Evolutionary conservation across 2,329 filamentous ascomycete species (phyloP), one percentile per base, ranked within the genome.

Genomic region (Dactylellina parvicollis): DNA sequence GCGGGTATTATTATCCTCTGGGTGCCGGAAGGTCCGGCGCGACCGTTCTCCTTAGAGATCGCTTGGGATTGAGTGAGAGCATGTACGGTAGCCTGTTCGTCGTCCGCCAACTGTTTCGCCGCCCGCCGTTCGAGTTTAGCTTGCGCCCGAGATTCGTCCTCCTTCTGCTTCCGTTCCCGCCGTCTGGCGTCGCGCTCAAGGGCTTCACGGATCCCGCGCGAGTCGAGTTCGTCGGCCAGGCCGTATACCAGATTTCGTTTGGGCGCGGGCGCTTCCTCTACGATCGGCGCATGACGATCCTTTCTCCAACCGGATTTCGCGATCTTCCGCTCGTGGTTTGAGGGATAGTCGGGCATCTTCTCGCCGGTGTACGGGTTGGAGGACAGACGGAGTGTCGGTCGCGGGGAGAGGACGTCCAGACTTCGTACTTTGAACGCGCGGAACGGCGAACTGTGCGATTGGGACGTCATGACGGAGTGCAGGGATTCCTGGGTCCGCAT

Each of bases 141-240:
- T 76, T 90, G 87, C 22, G 89, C 81, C 75, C 85, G 87, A 74
- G 92, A 88, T 75, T 88, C 86, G 20, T 94, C 89, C 36, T 85
- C 85, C 66, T 86, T 83, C 59, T 85, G 86, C 81, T 91, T 93
- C 79, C 88, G 88, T 76, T 96, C 91, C 75, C 86, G 88, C 66
- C 95, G 86, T 77, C 93, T 87, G 76, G 89, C 86, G 78, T 99
- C 95, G 71, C 95, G 85, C 77, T 99, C 95, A 86, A 99, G 90
- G 28, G 98, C 84, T 79, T 96, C 91, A 69, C 94, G 87, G 38
- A 99, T 80, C 77, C 92, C 93, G 57, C 90, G 87, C 2, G 95
- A 90, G 81, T 92, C 92, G 61, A 99, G 84, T 70, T 91, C 90
- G 79, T 98, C 91, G 20, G 92, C 95, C 46, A 98, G 80, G 46